Conservation (phyloP, 495 filamentous ascomycete species). For the Cercophora scortea region DNA sequence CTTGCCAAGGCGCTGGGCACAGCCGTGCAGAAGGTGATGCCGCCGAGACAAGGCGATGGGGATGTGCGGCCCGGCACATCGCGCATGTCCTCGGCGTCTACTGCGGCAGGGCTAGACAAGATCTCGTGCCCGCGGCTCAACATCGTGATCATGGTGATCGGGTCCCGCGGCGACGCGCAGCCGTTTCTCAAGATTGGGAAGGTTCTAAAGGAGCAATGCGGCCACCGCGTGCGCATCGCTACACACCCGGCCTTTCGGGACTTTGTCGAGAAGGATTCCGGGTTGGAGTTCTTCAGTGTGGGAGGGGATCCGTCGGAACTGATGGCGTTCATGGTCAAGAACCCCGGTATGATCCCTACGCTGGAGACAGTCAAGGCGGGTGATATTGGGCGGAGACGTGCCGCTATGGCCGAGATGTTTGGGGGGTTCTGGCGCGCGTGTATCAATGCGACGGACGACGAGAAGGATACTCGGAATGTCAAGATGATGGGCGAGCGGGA, state of each 20-base stretch:
- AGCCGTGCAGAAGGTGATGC: constrained; percentile 34
- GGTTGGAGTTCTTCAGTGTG: constrained; percentile 71
- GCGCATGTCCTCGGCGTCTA: constrained; percentile 11
- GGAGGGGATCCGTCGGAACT: constrained; percentile 72
- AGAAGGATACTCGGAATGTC: constrained; percentile 40
- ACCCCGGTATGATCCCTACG: constrained; percentile 69
- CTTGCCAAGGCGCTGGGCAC: constrained; percentile 62
- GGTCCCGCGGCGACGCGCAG: constrained; percentile 72
- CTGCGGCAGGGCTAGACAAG: constrained; percentile 7
- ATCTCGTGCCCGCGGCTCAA: constrained; percentile 48
- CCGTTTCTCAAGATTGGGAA: constrained; percentile 65
- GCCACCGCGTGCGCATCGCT: constrained; percentile 71
- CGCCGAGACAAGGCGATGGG: constrained; percentile 3
- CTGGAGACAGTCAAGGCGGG: constrained; percentile 59
- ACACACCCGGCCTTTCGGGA: constrained; percentile 66
- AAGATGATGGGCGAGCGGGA: constrained; percentile 46
- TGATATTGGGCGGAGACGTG: constrained; percentile 57
- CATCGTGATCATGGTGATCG: constrained; percentile 74
- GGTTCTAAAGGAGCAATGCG: constrained; percentile 50
- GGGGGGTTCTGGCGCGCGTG: constrained; percentile 76
- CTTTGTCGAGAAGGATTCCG: constrained; percentile 56
- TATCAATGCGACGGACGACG: constrained; percentile 54
- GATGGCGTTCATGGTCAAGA: constrained; percentile 85
- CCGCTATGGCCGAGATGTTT: constrained; percentile 61
- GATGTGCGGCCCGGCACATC: constrained; percentile 10